Percentiles rank a stretch among this genome's conserved stretches.
Conservation (phyloP, 176 grass and related monocot species). For the Poa pratensis region DNA sequence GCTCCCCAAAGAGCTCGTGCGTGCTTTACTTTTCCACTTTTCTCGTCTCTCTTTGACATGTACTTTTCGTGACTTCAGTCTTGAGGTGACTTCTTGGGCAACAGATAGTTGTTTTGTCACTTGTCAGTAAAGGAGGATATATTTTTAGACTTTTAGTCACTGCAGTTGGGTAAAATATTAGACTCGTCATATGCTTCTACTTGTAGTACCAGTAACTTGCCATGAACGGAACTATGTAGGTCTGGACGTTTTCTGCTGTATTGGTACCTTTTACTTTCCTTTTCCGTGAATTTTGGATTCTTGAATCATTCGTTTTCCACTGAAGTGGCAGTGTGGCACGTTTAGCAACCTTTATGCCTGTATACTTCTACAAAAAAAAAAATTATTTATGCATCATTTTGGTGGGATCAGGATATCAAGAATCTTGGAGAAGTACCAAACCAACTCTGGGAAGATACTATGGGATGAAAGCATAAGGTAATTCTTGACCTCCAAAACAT, state of each 20-base stretch:
- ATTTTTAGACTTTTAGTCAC: not conserved
- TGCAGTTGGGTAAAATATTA: not conserved
- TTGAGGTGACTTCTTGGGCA: not conserved
- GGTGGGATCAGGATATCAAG: conserved; percentile 62
- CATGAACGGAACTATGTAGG: not conserved
- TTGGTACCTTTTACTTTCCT: not conserved
- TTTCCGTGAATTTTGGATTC: not conserved
- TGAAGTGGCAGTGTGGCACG: not conserved
- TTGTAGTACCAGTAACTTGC: not conserved
- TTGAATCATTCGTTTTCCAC: not conserved
- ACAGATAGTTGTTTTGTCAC: not conserved
- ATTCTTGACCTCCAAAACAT: conserved; percentile 8
- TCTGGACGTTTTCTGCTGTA: conserved; percentile 22
- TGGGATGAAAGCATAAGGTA: conserved; percentile 99
- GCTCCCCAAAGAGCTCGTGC: conserved; percentile 74
- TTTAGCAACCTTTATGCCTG: not conserved
- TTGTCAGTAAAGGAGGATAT: not conserved
- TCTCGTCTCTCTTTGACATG: not conserved
- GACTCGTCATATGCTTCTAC: not conserved
- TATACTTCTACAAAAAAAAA: not conserved
- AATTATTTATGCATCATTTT: conserved; percentile 14
- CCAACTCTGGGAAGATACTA: conserved; percentile 86
- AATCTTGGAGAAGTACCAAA: conserved; percentile 95
- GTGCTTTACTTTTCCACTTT: not conserved
- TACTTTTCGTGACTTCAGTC: not conserved